phyloP scores from a whole-genome alignment of 1,284 basidiomycete genomes.

The Puccinia coronata region DNA sequence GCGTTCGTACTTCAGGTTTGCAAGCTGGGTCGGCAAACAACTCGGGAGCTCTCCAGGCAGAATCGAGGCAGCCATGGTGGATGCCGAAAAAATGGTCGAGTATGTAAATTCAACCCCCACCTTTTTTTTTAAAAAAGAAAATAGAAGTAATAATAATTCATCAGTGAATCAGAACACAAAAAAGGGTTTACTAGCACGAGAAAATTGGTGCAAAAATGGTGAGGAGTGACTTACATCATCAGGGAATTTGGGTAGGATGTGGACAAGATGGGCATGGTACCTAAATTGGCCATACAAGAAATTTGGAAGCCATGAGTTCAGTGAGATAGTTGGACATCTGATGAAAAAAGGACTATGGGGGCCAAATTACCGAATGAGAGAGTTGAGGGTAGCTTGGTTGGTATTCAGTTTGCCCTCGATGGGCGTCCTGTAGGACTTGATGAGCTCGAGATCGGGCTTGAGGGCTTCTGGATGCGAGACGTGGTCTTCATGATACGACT shows the following conservation, averaged over 20 bases:
- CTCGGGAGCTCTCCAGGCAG: conserved; percentile 51
- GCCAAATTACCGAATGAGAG: conserved; percentile 17
- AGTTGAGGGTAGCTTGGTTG: conserved; percentile 27
- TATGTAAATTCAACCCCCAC: conserved; percentile 77
- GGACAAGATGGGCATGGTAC: conserved; percentile 84
- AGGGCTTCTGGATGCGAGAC: conserved; percentile 25
- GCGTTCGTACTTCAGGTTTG: conserved; percentile 77
- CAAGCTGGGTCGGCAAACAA: conserved; percentile 65
- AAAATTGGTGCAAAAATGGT: no score
- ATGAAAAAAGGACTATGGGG: background rate
- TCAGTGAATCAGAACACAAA: no score
- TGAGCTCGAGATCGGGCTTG: conserved; percentile 21
- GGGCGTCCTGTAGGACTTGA: conserved; percentile 13
- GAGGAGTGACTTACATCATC: conserved; percentile 63
- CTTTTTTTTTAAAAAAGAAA: conserved; percentile 58
- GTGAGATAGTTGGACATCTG: background rate
- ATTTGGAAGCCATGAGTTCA: background rate
- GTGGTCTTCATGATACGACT: conserved; percentile 38
- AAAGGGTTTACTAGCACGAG: no score
- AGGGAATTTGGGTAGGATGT: conserved; percentile 73
- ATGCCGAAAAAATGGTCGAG: conserved; percentile 68
- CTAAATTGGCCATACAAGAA: conserved; percentile 61
- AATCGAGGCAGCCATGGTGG: conserved; percentile 52
- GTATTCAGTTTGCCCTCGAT: conserved; percentile 23
- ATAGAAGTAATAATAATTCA: background rate